Base-by-base conservation (phyloP, 2,329 filamentous ascomycete genomes). In the Chaetomiaceae sp. region DNA sequence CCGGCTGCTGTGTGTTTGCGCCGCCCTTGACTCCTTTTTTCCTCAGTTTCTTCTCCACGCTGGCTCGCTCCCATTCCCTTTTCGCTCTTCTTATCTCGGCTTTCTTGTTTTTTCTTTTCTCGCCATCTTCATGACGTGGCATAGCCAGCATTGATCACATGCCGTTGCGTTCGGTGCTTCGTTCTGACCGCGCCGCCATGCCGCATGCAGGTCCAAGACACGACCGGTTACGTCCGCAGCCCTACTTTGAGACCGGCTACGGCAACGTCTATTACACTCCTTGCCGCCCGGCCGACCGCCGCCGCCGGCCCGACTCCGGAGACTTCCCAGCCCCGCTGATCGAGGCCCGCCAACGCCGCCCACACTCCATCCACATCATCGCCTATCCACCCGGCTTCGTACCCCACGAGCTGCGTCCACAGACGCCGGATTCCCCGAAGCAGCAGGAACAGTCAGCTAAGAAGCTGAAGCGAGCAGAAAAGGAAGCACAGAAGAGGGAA, bases 341-440 rank as follows among this genome's bases (percentile, higher is more conserved):
- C 58, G 70, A 71, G 57, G 69, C 68, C 47, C 71, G 75, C 54
- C 70, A 63, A 48, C 70, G 73, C 53, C 67, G 75, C 58, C 75
- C 74, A 35, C 74, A 78, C 55, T 75, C 74, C 34, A 78, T 79
- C 50, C 73, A 75, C 59, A 77, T 79, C 49, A 68, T 67, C 48
- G 71, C 68, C 47, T 75, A 71, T 52, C 69, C 62, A 35, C 47
- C 69, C 50, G 61, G 72, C 22, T 70, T 65, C 38, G 56, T 69
- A 3, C 68, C 67, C 3, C 59, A 60, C 48, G 68, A 71, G 35
- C 56, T 68, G 12, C 55, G 71, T 43, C 62, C 63, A n/a, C 59
- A 54, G 34, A 42, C 62, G 42, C 48, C 50, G 52, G 49, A 50
- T 55, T 52, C 56, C 32, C 60, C 60, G n/a, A n/a, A n/a, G n/a